These are phyloP conservation scores for Diaporthe citrichinensis DNA, from an alignment of 2,329 filamentous ascomycete genomes.

Conservation along the genomic window DNA sequence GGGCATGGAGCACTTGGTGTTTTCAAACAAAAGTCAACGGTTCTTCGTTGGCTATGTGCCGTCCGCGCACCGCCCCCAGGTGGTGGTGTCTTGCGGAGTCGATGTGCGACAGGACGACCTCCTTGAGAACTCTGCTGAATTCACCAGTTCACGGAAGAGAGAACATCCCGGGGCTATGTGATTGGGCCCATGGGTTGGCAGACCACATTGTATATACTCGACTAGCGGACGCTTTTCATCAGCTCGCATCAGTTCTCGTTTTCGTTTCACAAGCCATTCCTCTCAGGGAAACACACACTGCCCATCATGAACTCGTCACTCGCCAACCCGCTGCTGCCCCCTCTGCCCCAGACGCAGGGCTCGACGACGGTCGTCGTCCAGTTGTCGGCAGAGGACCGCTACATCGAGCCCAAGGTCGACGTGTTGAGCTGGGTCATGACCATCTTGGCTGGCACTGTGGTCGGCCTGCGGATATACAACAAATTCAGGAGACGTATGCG, in stretches of 20 bases:
- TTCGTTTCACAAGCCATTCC: slow-evolving; percentile 17
- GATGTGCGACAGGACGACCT: slow-evolving; percentile 15
- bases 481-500: slow-evolving; percentile 14
- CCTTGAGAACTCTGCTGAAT: slow-evolving; percentile 21
- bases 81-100: neutral
- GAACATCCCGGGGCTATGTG: neutral
- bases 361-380: neutral
- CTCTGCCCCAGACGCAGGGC: slow-evolving; percentile 5
- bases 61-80: neutral
- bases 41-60: neutral
- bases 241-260: slow-evolving; percentile 10
- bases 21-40: slow-evolving; percentile 25
- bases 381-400: slow-evolving; percentile 11
- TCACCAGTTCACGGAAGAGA: neutral
- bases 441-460: slow-evolving; percentile 10
- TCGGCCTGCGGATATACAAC: slow-evolving; percentile 32
- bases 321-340: neutral
- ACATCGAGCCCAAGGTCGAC: slow-evolving; percentile 22
- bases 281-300: slow-evolving; percentile 2
- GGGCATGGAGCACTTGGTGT: slow-evolving; percentile 24
- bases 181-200: neutral
- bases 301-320: slow-evolving; percentile 13
- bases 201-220: slow-evolving; percentile 2
- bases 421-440: slow-evolving; percentile 14
- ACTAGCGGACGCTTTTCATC: neutral